phyloP scores from a whole-genome alignment of 2,329 filamentous ascomycete genomes.

The Penicillium sp. region DNA sequence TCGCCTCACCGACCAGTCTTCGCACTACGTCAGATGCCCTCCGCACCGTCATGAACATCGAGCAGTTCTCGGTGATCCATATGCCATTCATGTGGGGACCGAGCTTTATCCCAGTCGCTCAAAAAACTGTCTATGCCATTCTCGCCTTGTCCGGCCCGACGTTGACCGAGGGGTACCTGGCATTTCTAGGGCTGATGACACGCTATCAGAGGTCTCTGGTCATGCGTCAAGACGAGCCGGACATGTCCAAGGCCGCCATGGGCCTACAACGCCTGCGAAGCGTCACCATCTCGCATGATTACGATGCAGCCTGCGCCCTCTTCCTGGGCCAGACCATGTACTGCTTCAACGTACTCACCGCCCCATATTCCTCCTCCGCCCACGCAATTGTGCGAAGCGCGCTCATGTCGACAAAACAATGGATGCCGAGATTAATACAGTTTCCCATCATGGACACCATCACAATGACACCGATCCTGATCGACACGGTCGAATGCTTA shows the following conservation, averaged over 20 bases:
- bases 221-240: conserved; percentile 22
- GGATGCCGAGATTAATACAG: conserved; percentile 30
- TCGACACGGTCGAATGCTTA: conserved; percentile 38
- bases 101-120: conserved; percentile 21
- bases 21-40: conserved; percentile 23
- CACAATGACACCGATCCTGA: conserved; percentile 33
- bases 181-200: conserved; percentile 28
- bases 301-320: conserved; percentile 29
- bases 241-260: conserved; percentile 25
- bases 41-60: conserved; percentile 21
- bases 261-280: conserved; percentile 25
- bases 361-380: conserved; percentile 25
- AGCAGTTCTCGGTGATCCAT: conserved; percentile 27
- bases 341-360: conserved; percentile 35
- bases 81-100: conserved; percentile 25
- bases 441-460: conserved; percentile 33
- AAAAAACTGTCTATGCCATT: conserved; percentile 22
- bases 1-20: conserved; percentile 16
- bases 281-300: conserved; percentile 23
- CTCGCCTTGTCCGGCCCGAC: conserved; percentile 22
- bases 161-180: conserved; percentile 27
- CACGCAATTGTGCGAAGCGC: conserved; percentile 33
- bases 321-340: conserved; percentile 34
- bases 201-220: conserved; percentile 27
- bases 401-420: conserved; percentile 32